Percentiles rank a stretch among this genome's conserved stretches.
These are phyloP conservation scores for Trichosporon sp. DNA, from an alignment of 1,284 basidiomycete genomes.

Conservation along the genomic window DNA sequence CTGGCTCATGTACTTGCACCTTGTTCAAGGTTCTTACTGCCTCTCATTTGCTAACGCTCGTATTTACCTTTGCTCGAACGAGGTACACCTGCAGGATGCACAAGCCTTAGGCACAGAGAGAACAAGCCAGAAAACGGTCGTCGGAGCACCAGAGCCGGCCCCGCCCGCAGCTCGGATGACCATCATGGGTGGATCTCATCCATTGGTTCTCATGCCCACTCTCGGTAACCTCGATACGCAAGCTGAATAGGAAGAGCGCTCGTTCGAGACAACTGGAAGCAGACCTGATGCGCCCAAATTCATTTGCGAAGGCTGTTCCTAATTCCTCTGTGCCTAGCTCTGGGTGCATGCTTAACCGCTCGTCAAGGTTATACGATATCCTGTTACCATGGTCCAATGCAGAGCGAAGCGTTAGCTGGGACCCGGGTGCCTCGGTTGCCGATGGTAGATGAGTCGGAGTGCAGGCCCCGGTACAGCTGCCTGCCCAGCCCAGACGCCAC, in stretches of 20 bases:
- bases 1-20: constrained; percentile 3
- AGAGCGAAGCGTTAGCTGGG: neutral
- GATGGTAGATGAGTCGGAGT: neutral
- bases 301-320: constrained; percentile 12
- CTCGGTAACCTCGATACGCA: constrained; percentile 9
- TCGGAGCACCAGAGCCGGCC: constrained; percentile 1
- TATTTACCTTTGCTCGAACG: neutral
- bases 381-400: neutral
- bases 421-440: constrained; percentile 11
- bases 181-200: constrained; percentile 1
- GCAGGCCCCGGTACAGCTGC: neutral
- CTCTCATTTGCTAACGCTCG: neutral
- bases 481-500: neutral
- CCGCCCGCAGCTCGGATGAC: neutral
- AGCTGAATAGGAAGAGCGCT: neutral
- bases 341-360: constrained; percentile 5
- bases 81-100: neutral
- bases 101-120: neutral
- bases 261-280: neutral
- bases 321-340: neutral
- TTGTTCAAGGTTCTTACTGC: neutral
- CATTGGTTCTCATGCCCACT: constrained; percentile 15
- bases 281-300: neutral
- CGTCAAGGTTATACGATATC: neutral
- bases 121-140: neutral